Base-by-base conservation (phyloP, 352 stramenopile genomes). In the Blastocystis sp. region DNA sequence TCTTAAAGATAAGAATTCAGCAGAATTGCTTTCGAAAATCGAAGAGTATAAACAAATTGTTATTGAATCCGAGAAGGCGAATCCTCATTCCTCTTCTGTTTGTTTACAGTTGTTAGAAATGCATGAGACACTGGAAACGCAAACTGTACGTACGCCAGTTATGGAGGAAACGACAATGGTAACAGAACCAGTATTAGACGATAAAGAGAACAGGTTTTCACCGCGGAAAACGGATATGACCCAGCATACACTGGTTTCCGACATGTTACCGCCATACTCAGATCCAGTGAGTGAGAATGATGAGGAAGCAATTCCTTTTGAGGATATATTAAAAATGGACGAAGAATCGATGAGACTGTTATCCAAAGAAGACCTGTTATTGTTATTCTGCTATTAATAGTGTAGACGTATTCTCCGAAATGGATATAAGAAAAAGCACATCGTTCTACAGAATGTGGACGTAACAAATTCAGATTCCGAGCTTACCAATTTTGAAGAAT, bases 1-100 rank as follows among this genome's bases (percentile, higher is more conserved):
- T 42, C 15, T 84, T 1, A 42, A 40, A 24, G 73, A 66, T 54
- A 66, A 22, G 7, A 40, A 69, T 24, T 27, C 22, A 37, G 53
- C 64, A 22, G 0, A 5, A 0, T 42, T 84, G 42, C 24, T 84
- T 3, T 30, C 58, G 27, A 9, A 44, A 0, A 84, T 84, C 15
- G n/a, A 54, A 33, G 5, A 30, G 6, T 56, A 53, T 42, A 66
- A 84, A 30, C 22, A 84, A 7, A 84, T 33, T 19, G 53, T 84
- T 2, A 11, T 66, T 22, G n/a, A 66, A 1, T 54, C 54, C 15
- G 73, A 84, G 35, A 54, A n/a, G 17, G 59, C 13, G 30, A n/a
- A 66, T 44, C 40, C 73, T 24, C 30, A 66, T 68, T 84, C 40
- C 11, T 69, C 42, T 66, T n/a, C 68, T 58, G 57, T 62, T 84